Conservation (phyloP, 495 filamentous ascomycete species). For the Paragyromitra xinjiangensis region DNA sequence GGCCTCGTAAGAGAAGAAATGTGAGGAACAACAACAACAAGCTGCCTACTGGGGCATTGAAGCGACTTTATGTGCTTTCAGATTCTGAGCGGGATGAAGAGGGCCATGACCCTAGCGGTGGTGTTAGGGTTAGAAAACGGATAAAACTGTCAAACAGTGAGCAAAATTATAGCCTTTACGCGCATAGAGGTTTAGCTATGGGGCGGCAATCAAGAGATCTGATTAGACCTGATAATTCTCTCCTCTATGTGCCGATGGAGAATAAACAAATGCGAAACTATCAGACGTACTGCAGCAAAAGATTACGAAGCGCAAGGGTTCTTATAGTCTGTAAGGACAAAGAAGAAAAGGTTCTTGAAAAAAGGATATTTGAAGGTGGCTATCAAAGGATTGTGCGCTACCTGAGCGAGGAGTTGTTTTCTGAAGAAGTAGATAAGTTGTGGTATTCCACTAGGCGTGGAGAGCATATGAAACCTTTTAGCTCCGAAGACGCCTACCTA, state of each 20-base stretch:
- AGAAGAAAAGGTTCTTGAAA: not conserved
- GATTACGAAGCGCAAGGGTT: not conserved
- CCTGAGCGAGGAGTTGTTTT: not conserved
- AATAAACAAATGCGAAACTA: not conserved
- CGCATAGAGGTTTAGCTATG: not conserved
- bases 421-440: not conserved
- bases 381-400: not conserved
- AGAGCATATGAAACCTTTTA: not conserved
- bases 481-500: not conserved
- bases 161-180: not conserved
- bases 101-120: slow-evolving; percentile 20
- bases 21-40: not conserved
- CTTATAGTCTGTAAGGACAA: not conserved
- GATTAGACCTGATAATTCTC: slow-evolving; percentile 2
- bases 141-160: not conserved
- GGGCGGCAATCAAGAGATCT: not conserved
- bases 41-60: not conserved
- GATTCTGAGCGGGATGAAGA: slow-evolving; percentile 28
- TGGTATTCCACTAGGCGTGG: not conserved
- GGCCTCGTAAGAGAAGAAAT: slow-evolving; percentile 11
- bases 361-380: not conserved
- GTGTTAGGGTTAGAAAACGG: slow-evolving; percentile 8
- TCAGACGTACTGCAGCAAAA: not conserved
- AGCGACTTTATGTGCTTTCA: slow-evolving; percentile 27
- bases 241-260: not conserved